These are phyloP conservation scores for Cercospora janseana DNA, from an alignment of 2,329 filamentous ascomycete genomes.

Conservation along the genomic window DNA sequence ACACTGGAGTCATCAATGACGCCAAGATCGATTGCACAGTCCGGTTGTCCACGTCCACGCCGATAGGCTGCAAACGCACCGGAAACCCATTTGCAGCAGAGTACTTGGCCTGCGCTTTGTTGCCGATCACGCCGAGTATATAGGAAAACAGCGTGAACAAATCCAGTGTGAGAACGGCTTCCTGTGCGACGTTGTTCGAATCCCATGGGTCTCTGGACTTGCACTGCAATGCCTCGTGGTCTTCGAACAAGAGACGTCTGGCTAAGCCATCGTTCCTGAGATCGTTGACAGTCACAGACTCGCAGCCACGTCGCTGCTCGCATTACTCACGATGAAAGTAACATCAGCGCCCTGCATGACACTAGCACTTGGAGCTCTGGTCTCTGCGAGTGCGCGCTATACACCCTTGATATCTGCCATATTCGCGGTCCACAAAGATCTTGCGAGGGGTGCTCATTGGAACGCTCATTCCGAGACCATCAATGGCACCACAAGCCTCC, in stretches of 20 bases:
- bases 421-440: background rate
- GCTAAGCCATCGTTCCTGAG: slow-evolving; percentile 12
- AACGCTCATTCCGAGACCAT: background rate
- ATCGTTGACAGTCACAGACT: too few species aligned
- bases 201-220: slow-evolving; percentile 14
- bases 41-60: slow-evolving; percentile 22
- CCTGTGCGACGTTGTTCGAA: slow-evolving; percentile 32
- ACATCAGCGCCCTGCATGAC: slow-evolving; percentile 18
- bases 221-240: background rate
- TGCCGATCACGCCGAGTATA: background rate
- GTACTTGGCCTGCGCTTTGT: slow-evolving; percentile 27
- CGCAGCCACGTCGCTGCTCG: too few species aligned
- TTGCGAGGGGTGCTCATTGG: background rate
- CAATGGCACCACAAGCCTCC: background rate
- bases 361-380: slow-evolving; percentile 41
- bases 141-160: background rate
- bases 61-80: slow-evolving; percentile 30
- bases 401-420: slow-evolving; percentile 1
- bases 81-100: slow-evolving; percentile 27
- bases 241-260: slow-evolving; percentile 15
- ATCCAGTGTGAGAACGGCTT: background rate
- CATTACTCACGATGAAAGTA: too few species aligned
- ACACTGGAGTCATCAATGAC: slow-evolving; percentile 33
- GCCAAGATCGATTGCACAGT: slow-evolving; percentile 32
- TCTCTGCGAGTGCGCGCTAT: slow-evolving; percentile 21